Base-by-base conservation (phyloP, 768 basidiomycete genomes). In the Amanita thiersii region DNA sequence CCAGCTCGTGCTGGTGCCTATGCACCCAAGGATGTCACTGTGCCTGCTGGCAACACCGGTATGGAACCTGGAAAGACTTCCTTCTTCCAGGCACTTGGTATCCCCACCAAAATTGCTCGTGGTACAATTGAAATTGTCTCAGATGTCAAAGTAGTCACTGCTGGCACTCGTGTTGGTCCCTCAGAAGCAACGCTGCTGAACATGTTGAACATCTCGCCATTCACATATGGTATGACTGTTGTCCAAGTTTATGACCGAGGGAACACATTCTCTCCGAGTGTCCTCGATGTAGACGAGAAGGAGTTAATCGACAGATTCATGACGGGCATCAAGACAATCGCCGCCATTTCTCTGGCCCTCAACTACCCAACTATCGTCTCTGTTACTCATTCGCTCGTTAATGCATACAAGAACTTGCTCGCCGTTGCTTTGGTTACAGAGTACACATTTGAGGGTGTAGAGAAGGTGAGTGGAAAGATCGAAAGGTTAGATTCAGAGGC, bases 51-150 rank as follows among this genome's bases (percentile, higher is more conserved):
- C 47, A 98, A 98, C 82, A 99, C 96, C 43, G 93, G 93, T 66
- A 99, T 99, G 96, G 96, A 98, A 65, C 96, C 96, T 55, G 96
- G 94, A 59, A 99, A 99, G 78, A 99, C 96, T 47, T 96, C 96
- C 55, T 99, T 98, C 90, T 99, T 99, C 90, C 96, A 99, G 76
- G 96, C 96, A 44, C 84, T 99, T 59, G 84, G 86, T 72, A 93
- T 99, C 66, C 94, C 96, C 35, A 99, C 96, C 65, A 99, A 99
- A 80, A 98, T 99, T 52, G 93, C 96, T 39, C 86, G 96, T 81
- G 96, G 96, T 75, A 98, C 96, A 42, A 98, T 99, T 56, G 96
- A 99, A 89, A 99, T 98, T 62, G 89, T 96, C 47, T 77, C 82
- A 50, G 93, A 98, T 59, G 84, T 98, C 59, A 83, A 93, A 70